These are phyloP conservation scores for Sordariomycetes sp. DNA, from an alignment of 2,329 filamentous ascomycete species.

Conservation along the genomic window DNA sequence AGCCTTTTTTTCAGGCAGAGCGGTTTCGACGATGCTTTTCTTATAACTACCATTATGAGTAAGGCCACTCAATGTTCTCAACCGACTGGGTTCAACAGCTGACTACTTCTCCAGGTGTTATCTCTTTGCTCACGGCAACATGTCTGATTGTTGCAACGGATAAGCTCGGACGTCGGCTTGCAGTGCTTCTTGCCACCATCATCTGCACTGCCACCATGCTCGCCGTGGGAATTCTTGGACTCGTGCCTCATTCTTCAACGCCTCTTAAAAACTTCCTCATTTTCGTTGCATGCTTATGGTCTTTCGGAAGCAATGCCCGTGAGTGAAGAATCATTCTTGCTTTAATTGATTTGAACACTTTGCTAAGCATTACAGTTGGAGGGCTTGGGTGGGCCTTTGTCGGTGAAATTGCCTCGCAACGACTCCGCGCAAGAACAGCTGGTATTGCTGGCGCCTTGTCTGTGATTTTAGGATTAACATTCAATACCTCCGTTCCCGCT, in stretches of 20 bases:
- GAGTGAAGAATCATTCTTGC: neutral
- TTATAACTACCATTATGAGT: slow-evolving; percentile 8
- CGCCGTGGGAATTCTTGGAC: slow-evolving; percentile 11
- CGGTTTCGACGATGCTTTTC: slow-evolving; percentile 9
- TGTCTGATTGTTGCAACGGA: too few relatives aligned
- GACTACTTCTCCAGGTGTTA: too few relatives aligned
- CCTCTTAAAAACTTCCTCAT: slow-evolving; percentile 10
- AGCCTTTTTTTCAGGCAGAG: slow-evolving; percentile 14
- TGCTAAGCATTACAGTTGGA: too few relatives aligned
- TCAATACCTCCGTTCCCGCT: slow-evolving; percentile 6
- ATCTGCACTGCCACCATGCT: slow-evolving; percentile 8
- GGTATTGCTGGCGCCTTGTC: slow-evolving; percentile 11
- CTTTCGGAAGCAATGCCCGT: neutral
- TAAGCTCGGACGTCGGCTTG: slow-evolving; percentile 9
- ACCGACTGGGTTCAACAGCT: too few relatives aligned
- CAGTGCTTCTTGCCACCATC: slow-evolving; percentile 8
- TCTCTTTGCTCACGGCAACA: too few relatives aligned
- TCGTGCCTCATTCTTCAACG: slow-evolving; percentile 6
- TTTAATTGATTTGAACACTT: slow-evolving; percentile 14
- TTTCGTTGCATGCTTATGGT: slow-evolving; percentile 13
- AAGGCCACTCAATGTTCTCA: slow-evolving; percentile 7
- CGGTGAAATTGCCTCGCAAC: slow-evolving; percentile 18
- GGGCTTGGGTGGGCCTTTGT: slow-evolving; percentile 18
- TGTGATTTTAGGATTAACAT: slow-evolving; percentile 2
- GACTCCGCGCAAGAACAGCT: slow-evolving; percentile 13